Base-by-base conservation (phyloP, 257 asterid species). In the Scutellaria galericulata region DNA sequence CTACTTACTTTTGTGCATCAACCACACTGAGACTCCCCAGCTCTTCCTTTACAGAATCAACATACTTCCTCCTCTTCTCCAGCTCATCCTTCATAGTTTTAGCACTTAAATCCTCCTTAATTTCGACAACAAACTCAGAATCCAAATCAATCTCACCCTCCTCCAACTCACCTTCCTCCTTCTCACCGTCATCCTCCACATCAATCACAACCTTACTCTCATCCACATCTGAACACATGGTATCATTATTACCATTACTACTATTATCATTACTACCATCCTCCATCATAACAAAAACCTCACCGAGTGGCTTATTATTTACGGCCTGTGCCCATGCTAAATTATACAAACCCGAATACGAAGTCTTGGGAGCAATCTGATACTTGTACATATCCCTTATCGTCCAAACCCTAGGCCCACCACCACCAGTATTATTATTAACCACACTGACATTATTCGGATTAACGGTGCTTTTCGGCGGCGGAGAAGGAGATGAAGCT, bases 91-190 rank as follows among this genome's bases (percentile, higher is more conserved):
- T 46, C 47, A 67, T 79, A 65, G 55, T 47, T 57, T 57, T 78
- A 18, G 64, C 24, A 70, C 64, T 65, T 31, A 24, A 48, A 71
- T 72, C 96, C 73, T 63, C 96, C 73, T 63, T 77, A 27, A 66
- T 71, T 15, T 47, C 61, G 10, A 72, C 64, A 62, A 68, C 78
- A 39, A 72, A 63, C n/a, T 85, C 97, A n/a, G 90, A 84, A 76
- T 90, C 99, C 93, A 90, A 86, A 82, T 95, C 99, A 83, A 95
- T 95, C 83, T 95, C 99, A 15, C 99, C 99, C 81, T 93, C 98
- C 86, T 93, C 98, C 89, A 93, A 73, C 82, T 93, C 98, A 50
- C 91, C 97, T 64, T 93, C 96, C 83, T 90, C 98, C 86, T 79
- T 87, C 77, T 74, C 94, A 68, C 80, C 83, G 22, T 86, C 91